Evolutionary conservation across 2,329 filamentous ascomycete genomes (phyloP), one percentile per base, ranked within the genome.

Genomic region (Aspergillus hiratsukae): DNA sequence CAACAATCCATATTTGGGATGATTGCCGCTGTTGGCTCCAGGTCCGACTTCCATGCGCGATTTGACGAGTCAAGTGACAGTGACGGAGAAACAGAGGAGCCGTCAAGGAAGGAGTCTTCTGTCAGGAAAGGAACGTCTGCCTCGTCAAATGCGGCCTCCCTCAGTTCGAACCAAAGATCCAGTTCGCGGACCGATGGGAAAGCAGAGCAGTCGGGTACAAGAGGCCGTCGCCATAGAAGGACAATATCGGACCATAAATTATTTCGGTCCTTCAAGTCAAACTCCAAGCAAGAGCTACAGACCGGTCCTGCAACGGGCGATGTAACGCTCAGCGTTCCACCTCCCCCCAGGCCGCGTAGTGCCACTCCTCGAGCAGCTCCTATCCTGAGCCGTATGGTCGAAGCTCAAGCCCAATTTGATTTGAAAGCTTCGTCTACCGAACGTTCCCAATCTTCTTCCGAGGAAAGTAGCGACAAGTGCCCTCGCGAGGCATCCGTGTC

Each of bases 1-100:
- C 94, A 96, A 73, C 92, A 96, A 79, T 95, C 90, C 62, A 87
- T 97, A 54, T 96, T 97, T 72, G 91, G 91, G 53, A 84, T 97
- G 75, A 92, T 97, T 63, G 90, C 92, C 6, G 90, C 91, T 17
- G 91, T 91, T 40, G 90, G 91, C 6, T 92, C 90, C 29, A 86
- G 85, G 57, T 87, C 89, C 52, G 88, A 95, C 74, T 91, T 95
- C 69, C 87, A 90, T 72, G 83, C 89, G 57, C 84, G 89, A 40
- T 93, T 94, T 72, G 88, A 91, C 67, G 88, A 88, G 62, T 91
- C 88, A 43, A 94, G 90, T 64, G 91, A 93, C 64, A 91, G 91
- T 61, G 88, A 90, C 49, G 81, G 76, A n/a, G 80, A 80, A 19
- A 73, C 72, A 3, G 74, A 75, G 40, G 59, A 60, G 19, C 59